Percentiles rank a stretch among this genome's conserved stretches.
phyloP scores from a whole-genome alignment of 2,329 filamentous ascomycete species.

The Falciphora oryzae region DNA sequence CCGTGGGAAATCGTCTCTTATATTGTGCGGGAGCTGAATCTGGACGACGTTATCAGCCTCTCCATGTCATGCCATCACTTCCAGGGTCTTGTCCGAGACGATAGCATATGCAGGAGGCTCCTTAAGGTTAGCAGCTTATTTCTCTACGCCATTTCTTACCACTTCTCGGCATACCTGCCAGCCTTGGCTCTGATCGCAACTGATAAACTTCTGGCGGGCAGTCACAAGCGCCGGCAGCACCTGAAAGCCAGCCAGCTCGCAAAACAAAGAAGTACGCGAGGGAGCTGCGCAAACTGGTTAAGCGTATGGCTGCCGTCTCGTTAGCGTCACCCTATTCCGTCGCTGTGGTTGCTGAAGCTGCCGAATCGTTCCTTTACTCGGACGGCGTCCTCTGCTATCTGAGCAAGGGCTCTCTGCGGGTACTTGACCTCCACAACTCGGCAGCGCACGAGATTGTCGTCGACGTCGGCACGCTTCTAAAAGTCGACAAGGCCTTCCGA shows the following conservation, averaged over 20 bases:
- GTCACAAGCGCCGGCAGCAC: constrained; percentile 26
- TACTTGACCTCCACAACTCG: constrained; percentile 52
- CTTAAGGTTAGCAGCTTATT: constrained; percentile 42
- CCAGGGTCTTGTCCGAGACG: constrained; percentile 43
- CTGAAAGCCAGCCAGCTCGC: constrained; percentile 27
- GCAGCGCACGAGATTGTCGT: constrained; percentile 48
- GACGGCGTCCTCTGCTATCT: constrained; percentile 64
- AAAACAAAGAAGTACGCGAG: constrained; percentile 35
- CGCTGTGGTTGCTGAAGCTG: constrained; percentile 49
- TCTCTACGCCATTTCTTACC: constrained; percentile 20
- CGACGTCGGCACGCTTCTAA: constrained; percentile 40
- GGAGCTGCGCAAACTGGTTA: constrained; percentile 54
- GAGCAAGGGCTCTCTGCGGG: constrained; percentile 40
- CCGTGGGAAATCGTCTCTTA: constrained; percentile 60
- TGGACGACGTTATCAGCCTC: constrained; percentile 54
- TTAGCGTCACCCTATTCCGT: constrained; percentile 57
- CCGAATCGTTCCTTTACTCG: constrained; percentile 55
- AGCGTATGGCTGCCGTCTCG: constrained; percentile 54
- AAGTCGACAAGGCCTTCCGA: constrained; percentile 16
- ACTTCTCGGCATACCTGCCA: not conserved
- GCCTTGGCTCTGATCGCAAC: no score
- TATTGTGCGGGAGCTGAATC: constrained; percentile 46
- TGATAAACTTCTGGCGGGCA: constrained; percentile 19
- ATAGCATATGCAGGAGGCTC: constrained; percentile 50
- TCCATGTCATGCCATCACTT: constrained; percentile 47